Base-by-base conservation (phyloP, 2,329 filamentous ascomycete genomes). In the Colletotrichum brevisporum region DNA sequence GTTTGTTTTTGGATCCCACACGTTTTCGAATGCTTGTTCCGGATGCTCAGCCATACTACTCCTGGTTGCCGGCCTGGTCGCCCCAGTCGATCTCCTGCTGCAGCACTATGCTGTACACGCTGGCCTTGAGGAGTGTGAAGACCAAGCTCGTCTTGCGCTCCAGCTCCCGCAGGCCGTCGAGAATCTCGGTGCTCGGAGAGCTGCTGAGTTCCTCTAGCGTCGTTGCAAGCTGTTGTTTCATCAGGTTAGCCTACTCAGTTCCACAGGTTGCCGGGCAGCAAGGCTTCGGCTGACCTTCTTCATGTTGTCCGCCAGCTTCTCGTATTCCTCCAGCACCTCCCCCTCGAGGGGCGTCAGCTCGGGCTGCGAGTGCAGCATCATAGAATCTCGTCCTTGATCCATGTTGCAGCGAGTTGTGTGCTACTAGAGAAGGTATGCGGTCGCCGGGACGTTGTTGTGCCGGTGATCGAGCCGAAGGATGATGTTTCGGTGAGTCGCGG, bases 101-200 rank as follows among this genome's bases (percentile, higher is more conserved):
- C 84, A 99, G 81, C 71, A 99, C 95, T 83, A 99, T 99, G 78
- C 93, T 97, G 83, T 99, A 99, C 72, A 99, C 96, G 80, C 95
- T 98, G 18, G 96, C 95, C 85, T 99, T 99, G 78, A 99, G 87
- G 78, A 98, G 82, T 71, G 96, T 99, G 81, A 97, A 98, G 24
- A 98, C 95, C 63, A 97, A 85, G 74, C 94, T 94, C 51, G 95
- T 98, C 85, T 98, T 98, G 75, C 96, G 88, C 85, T 99, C 96
- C 63, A 99, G 85, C 51, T 95, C 91, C 62, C 96, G 87, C 74
- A 99, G 85, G 9, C 93, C 92, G 79, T 99, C 94, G 61, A 97
- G 87, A 66, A 97, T 95, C 73, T 93, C 94, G 6, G 92, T 91
- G 24, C 94, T 91, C 0, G 95, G 92, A 27, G 90, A 88, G 52